A percentile compares a stretch with the other conserved stretches of the same genome.
Conservation (phyloP, 805 yeast species). For the Yamadazyma takamatsuzukensis region DNA sequence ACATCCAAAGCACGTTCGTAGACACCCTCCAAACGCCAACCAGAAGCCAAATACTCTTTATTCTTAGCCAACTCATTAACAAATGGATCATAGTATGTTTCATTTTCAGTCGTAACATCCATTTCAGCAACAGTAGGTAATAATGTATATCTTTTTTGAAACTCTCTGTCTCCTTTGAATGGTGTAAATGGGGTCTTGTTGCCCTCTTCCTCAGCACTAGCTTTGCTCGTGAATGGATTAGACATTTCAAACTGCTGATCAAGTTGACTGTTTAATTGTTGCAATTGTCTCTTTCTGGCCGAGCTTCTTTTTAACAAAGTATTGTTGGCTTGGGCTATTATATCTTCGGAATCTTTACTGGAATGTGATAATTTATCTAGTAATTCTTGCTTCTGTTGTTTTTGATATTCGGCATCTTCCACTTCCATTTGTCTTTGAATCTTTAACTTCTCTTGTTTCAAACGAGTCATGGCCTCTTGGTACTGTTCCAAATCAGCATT, state of each 20-base stretch:
- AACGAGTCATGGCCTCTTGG: slow-evolving; percentile 50
- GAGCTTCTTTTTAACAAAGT: slow-evolving; percentile 56
- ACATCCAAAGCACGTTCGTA: slow-evolving; percentile 77
- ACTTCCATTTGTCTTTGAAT: slow-evolving; percentile 58
- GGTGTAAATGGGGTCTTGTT: slow-evolving; percentile 76
- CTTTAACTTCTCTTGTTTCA: slow-evolving; percentile 63
- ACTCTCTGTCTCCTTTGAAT: slow-evolving; percentile 82
- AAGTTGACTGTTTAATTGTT: slow-evolving; percentile 56
- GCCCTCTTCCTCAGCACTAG: slow-evolving; percentile 15
- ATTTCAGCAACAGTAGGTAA: slow-evolving; percentile 14
- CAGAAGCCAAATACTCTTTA: slow-evolving; percentile 76
- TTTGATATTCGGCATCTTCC: slow-evolving; percentile 38
- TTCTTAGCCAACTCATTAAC: slow-evolving; percentile 52
- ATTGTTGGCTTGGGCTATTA: slow-evolving; percentile 34
- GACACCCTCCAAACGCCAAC: slow-evolving; percentile 69
- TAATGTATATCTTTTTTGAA: slow-evolving; percentile 48
- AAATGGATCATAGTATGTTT: slow-evolving; percentile 41
- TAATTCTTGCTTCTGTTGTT: slow-evolving; percentile 39
- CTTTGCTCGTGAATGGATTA: slow-evolving; percentile 18
- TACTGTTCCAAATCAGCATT: slow-evolving; percentile 64
- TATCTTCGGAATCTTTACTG: slow-evolving; percentile 33
- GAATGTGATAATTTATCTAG: slow-evolving; percentile 36
- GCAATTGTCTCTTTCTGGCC: slow-evolving; percentile 58
- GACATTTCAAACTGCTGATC: slow-evolving; percentile 35
- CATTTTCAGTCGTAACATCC: slow-evolving; percentile 32